phyloP scores from a whole-genome alignment of 371 early-diverging fungal genomes.

The Mucor irregularis region DNA sequence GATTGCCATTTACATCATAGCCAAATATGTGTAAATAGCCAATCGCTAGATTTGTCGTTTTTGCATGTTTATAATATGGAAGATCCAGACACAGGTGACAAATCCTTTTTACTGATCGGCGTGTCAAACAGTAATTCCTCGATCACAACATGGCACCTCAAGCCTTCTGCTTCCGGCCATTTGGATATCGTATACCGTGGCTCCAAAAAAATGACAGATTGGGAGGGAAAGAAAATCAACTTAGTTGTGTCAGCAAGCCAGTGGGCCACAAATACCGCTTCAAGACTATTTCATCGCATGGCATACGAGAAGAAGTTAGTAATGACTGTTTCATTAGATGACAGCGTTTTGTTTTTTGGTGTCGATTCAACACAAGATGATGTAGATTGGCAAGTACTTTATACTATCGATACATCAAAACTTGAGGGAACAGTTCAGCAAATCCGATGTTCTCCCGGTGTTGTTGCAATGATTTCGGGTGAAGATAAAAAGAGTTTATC shows the following conservation, averaged over 20 bases:
- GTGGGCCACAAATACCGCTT: slow-evolving; percentile 25
- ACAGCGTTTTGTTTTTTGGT: slow-evolving; percentile 15
- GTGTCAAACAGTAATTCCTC: slow-evolving; percentile 14
- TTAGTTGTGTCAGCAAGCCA: slow-evolving; percentile 14
- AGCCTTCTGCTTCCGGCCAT: neutral
- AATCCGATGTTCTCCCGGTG: slow-evolving; percentile 13
- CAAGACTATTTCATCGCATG: slow-evolving; percentile 21
- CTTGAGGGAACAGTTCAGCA: neutral
- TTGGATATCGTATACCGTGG: slow-evolving; percentile 15
- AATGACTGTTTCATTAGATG: slow-evolving; percentile 11
- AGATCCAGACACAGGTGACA: slow-evolving; percentile 4
- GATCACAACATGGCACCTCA: slow-evolving; percentile 31
- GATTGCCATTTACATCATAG: slow-evolving; percentile 37
- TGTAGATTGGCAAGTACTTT: slow-evolving; percentile 28
- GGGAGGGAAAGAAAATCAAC: slow-evolving; percentile 3
- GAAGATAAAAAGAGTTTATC: slow-evolving; percentile 20
- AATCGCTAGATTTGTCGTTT: slow-evolving; percentile 13
- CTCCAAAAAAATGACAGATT: neutral
- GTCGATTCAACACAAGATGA: neutral
- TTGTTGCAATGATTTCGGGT: slow-evolving; percentile 21
- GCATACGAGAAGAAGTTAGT: slow-evolving; percentile 1
- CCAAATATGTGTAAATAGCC: neutral
- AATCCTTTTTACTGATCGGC: slow-evolving; percentile 26
- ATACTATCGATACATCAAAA: slow-evolving; percentile 18
- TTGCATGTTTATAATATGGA: slow-evolving; percentile 35